phyloP scores from a whole-genome alignment of 2,329 filamentous ascomycete genomes.

The Nemania abortiva region DNA sequence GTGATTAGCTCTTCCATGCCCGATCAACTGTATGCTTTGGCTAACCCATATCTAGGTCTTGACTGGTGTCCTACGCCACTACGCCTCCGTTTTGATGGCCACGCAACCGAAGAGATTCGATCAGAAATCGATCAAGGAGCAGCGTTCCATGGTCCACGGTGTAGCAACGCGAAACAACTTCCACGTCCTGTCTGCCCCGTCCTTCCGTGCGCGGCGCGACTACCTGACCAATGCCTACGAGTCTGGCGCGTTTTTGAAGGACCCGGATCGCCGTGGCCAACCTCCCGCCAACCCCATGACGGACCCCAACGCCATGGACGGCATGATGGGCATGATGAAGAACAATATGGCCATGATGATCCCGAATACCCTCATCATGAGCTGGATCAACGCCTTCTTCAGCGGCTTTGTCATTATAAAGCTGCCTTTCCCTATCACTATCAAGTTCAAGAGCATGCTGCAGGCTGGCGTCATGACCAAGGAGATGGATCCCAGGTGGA shows the following conservation, averaged over 20 bases:
- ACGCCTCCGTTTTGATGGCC: slow-evolving; percentile 91
- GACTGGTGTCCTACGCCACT: slow-evolving; percentile 95
- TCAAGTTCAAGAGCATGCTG: slow-evolving; percentile 99
- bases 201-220: slow-evolving; percentile 85
- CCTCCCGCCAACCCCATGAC: slow-evolving; percentile 93
- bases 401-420: slow-evolving; percentile 99
- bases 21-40: not conserved
- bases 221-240: slow-evolving; percentile 85
- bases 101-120: slow-evolving; percentile 85
- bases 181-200: slow-evolving; percentile 79
- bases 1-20: slow-evolving; percentile 28
- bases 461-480: slow-evolving; percentile 96
- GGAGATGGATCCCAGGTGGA: slow-evolving; percentile 98
- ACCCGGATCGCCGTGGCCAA: slow-evolving; percentile 86
- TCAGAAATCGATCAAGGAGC: slow-evolving; percentile 82
- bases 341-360: slow-evolving; percentile 99
- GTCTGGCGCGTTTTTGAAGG: slow-evolving; percentile 87
- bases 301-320: slow-evolving; percentile 96
- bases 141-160: slow-evolving; percentile 84
- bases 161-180: slow-evolving; percentile 87
- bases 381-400: slow-evolving; percentile 99
- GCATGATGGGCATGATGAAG: slow-evolving; percentile 99
- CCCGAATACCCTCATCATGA: slow-evolving; percentile 98
- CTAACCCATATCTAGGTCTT: slow-evolving; percentile 70
- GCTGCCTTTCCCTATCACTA: slow-evolving; percentile 95